Percentiles rank a stretch among this genome's conserved stretches.
phyloP scores from a whole-genome alignment of 108 stramenopile species.

The Nitzschia sp. region DNA sequence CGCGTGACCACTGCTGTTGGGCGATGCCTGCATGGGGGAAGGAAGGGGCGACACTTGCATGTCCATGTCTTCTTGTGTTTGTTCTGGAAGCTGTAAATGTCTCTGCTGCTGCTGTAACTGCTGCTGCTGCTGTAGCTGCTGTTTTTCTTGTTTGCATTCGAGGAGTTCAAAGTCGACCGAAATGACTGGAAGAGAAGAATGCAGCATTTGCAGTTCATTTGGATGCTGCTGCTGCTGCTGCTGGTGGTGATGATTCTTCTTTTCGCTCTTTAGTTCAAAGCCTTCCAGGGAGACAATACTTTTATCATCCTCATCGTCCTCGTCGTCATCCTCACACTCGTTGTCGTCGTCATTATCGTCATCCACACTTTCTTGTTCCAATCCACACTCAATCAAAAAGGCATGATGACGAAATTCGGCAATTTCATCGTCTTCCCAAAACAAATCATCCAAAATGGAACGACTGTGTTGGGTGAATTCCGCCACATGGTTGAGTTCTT shows the following conservation, averaged over 20 bases:
- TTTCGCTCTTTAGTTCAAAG: not conserved
- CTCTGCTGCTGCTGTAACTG: too few relatives aligned
- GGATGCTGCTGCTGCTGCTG: not conserved
- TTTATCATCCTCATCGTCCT: not conserved
- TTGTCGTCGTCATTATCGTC: not conserved
- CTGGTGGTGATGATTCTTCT: not conserved
- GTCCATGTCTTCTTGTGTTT: too few relatives aligned
- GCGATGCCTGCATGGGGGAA: too few relatives aligned
- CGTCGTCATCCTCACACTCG: not conserved
- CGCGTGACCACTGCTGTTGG: too few relatives aligned
- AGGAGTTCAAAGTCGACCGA: not conserved
- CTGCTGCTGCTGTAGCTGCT: not conserved
- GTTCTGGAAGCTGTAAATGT: too few relatives aligned
- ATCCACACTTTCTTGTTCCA: not conserved
- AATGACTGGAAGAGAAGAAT: conserved; percentile 1
- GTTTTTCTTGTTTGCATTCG: not conserved
- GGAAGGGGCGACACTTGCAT: too few relatives aligned
- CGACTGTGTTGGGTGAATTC: not conserved
- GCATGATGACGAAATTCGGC: conserved; percentile 4
- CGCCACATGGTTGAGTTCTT: not conserved
- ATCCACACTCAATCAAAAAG: conserved; percentile 6
- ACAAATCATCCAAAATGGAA: conserved; percentile 7
- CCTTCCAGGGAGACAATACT: not conserved
- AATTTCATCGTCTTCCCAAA: conserved; percentile 6
- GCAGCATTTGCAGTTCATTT: not conserved